phyloP scores from a whole-genome alignment of 805 yeast genomes.

The Pichia cephalocereana region DNA sequence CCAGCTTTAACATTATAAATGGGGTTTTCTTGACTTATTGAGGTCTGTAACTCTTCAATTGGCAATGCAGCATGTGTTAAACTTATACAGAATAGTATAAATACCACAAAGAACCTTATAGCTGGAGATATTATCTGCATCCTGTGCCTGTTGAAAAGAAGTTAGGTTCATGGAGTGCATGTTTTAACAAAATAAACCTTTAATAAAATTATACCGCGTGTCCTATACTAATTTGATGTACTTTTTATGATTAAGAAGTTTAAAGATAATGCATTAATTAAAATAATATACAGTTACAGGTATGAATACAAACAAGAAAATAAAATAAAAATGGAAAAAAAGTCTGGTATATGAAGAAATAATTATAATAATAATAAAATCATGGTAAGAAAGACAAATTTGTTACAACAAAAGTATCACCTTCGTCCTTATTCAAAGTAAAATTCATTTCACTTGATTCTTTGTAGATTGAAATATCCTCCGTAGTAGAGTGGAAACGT shows the following conservation, averaged over 20 bases:
- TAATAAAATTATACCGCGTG: too few relatives aligned
- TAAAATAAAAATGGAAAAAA: neutral
- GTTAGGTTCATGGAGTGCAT: too few relatives aligned
- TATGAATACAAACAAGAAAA: too few relatives aligned
- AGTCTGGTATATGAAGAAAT: too few relatives aligned
- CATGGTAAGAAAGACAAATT: slow-evolving; percentile 9
- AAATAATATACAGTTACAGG: too few relatives aligned
- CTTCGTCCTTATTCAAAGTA: neutral
- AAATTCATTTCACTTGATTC: neutral
- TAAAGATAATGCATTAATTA: too few relatives aligned
- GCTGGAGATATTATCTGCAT: too few relatives aligned
- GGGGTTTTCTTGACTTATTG: neutral
- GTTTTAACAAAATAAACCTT: too few relatives aligned
- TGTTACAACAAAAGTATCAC: slow-evolving; percentile 8
- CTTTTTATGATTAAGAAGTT: too few relatives aligned
- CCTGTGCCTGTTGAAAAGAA: too few relatives aligned
- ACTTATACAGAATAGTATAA: neutral
- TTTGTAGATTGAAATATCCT: neutral
- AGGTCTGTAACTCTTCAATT: neutral
- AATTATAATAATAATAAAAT: neutral
- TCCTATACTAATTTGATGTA: too few relatives aligned
- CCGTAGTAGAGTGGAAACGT: neutral
- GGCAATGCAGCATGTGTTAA: neutral
- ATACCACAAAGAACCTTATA: neutral
- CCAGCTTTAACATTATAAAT: slow-evolving; percentile 27